These are phyloP conservation scores for Lodderomyces beijingensis DNA, from an alignment of 1,139 yeast species.

Conservation along the genomic window DNA sequence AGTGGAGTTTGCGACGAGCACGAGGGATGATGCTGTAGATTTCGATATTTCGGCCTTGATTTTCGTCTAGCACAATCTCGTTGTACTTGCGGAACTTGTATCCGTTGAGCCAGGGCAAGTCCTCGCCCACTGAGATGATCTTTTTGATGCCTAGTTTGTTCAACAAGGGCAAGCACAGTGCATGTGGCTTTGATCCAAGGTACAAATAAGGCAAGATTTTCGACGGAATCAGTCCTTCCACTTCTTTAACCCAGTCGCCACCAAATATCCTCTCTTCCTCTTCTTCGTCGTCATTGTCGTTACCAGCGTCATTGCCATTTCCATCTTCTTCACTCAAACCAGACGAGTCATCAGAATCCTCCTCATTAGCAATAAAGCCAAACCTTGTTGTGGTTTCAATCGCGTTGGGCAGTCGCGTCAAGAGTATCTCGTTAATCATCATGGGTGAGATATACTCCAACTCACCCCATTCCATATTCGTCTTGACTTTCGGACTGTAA, in stretches of 20 bases:
- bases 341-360: slow-evolving; percentile 2
- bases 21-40: slow-evolving; percentile 23
- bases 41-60: slow-evolving; percentile 32
- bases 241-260: slow-evolving; percentile 38
- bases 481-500: slow-evolving; percentile 43
- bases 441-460: slow-evolving; percentile 26
- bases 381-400: slow-evolving; percentile 14
- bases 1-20: slow-evolving; percentile 2
- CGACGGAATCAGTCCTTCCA: slow-evolving; percentile 66
- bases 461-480: slow-evolving; percentile 17
- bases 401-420: slow-evolving; percentile 16
- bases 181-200: slow-evolving; percentile 82
- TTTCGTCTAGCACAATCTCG: slow-evolving; percentile 21
- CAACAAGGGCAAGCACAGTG: slow-evolving; percentile 64
- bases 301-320: slow-evolving; percentile 5
- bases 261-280: slow-evolving; percentile 1
- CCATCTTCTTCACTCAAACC: slow-evolving; percentile 1
- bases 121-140: slow-evolving; percentile 85
- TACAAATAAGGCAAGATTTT: slow-evolving; percentile 79
- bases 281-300: slow-evolving; percentile 2
- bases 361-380: slow-evolving; percentile 7
- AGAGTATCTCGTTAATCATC: slow-evolving; percentile 34
- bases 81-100: slow-evolving; percentile 25
- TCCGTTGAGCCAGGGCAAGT: slow-evolving; percentile 55
- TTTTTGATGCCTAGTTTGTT: slow-evolving; percentile 64